These are phyloP conservation scores for Thozetella sp. DNA, from an alignment of 495 filamentous ascomycete species.

Conservation along the genomic window DNA sequence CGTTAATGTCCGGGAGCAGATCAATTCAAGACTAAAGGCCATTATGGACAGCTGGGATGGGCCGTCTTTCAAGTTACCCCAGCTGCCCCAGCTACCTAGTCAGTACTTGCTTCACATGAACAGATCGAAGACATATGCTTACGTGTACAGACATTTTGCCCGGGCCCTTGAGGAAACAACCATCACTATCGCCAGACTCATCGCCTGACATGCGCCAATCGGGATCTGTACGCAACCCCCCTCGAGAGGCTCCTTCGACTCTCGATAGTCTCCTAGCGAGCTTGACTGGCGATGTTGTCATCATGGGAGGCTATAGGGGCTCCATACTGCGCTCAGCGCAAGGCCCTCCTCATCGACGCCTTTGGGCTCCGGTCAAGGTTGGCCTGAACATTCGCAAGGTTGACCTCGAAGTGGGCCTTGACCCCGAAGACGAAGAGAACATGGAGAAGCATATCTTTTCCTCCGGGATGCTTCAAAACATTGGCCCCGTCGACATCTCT, in stretches of 20 bases:
- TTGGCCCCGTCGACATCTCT: conserved; percentile 91
- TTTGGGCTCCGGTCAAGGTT: conserved; percentile 95
- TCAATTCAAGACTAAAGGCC: conserved; percentile 87
- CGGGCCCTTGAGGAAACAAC: conserved; percentile 35
- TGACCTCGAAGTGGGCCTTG: conserved; percentile 84
- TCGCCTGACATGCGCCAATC: conserved; percentile 9
- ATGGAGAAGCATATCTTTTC: conserved; percentile 82
- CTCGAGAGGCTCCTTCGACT: conserved; percentile 28
- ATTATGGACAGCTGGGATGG: conserved; percentile 86
- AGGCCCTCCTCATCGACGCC: conserved; percentile 69
- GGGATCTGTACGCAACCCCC: conserved; percentile 6
- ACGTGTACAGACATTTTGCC: conserved; percentile 28
- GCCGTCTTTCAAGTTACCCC: conserved; percentile 68
- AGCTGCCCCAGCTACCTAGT: conserved; percentile 56
- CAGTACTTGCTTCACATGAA: conserved; percentile 42
- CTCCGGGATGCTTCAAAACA: conserved; percentile 83
- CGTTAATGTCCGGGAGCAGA: conserved; percentile 73
- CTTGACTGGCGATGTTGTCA: conserved; percentile 81
- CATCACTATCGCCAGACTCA: conserved; percentile 14
- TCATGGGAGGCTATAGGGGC: conserved; percentile 90
- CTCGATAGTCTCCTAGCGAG: conserved; percentile 68
- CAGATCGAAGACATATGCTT: conserved; percentile 13
- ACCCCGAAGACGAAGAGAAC: conserved; percentile 81
- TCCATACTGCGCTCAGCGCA: conserved; percentile 86
- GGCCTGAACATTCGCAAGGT: conserved; percentile 91